Evolutionary conservation across 257 asterid genomes (phyloP), one percentile per base, ranked within the genome.

Genomic region (Thymus quinquecostatus): DNA sequence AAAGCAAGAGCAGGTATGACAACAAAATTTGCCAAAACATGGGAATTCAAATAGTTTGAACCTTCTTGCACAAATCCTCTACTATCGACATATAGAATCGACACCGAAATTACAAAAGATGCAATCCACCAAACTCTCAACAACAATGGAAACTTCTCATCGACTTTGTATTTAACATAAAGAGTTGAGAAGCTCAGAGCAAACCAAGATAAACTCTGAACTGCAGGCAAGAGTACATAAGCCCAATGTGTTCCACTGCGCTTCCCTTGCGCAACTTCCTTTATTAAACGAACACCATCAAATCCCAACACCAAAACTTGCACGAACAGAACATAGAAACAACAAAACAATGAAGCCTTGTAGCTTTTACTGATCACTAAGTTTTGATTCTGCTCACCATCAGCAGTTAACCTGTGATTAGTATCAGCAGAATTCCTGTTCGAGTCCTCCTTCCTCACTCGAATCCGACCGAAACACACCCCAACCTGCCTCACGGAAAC

Each of bases 41-140:
- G 99, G 69, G 96, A 86, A 68, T 68, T 79, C 63, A 86, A 80
- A 79, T 78, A 82, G 71, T 64, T 78, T 8, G 90, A 82, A 29
- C 98, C 95, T 78, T 85, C 84, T 2, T 76, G 14, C 14, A 81
- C 63, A 66, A 91, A 74, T 45, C 83, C 86, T 83, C 83, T 82
- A 70, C 85, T 83, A 79, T 92, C 98, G 49, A 50, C 83, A 76
- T 90, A 92, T 66, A 86, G 69, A 65, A 82, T 72, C 60, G 76
- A 71, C 82, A 87, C 72, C 71, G 92, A 87, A 64, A 88, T 62
- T 6, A 81, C 44, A 59, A 88, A 92, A 29, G 97, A 88, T 13
- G 83, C 83, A 65, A 81, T 64, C 98, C 97, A 92, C 98, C 98
- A 92, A 62, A 87, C 77, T 75, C 98, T 90, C 75, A 81, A 70